Conservation (phyloP, 75 land plant species). For the Pseudotsuga menziesii region DNA sequence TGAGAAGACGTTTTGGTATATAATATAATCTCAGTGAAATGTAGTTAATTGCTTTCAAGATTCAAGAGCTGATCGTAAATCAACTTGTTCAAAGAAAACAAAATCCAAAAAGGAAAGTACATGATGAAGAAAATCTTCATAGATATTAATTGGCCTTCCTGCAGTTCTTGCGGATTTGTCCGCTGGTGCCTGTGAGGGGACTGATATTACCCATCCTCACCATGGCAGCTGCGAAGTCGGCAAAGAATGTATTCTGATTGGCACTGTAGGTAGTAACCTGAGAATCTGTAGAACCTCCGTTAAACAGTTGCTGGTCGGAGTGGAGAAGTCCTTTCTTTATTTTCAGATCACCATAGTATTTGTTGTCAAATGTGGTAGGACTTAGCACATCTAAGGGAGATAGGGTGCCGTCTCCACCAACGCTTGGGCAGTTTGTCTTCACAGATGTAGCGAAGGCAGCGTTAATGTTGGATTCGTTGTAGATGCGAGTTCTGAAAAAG, state of each 20-base stretch:
- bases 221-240: constrained; percentile 14
- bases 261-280: constrained; percentile 8
- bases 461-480: constrained; percentile 25
- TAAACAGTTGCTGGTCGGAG: constrained; percentile 23
- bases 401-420: constrained; percentile 18
- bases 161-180: constrained; percentile 28
- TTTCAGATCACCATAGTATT: constrained; percentile 21
- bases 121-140: too few relatives aligned
- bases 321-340: constrained; percentile 24
- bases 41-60: too few relatives aligned
- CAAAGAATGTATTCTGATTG: constrained; percentile 14
- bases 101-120: too few relatives aligned
- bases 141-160: constrained; percentile 1
- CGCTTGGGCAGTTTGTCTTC: constrained; percentile 8
- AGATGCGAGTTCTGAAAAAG: constrained; percentile 19
- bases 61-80: too few relatives aligned
- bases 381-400: constrained; percentile 22
- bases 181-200: constrained; percentile 13
- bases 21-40: too few relatives aligned
- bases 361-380: constrained; percentile 23
- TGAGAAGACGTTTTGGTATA: too few relatives aligned
- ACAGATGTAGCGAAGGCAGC: neutral
- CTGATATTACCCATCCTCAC: constrained; percentile 23
- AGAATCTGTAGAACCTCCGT: constrained; percentile 1
- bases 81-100: too few relatives aligned